phyloP scores from a whole-genome alignment of 495 filamentous ascomycete species.

The Penicillium mononematosum region DNA sequence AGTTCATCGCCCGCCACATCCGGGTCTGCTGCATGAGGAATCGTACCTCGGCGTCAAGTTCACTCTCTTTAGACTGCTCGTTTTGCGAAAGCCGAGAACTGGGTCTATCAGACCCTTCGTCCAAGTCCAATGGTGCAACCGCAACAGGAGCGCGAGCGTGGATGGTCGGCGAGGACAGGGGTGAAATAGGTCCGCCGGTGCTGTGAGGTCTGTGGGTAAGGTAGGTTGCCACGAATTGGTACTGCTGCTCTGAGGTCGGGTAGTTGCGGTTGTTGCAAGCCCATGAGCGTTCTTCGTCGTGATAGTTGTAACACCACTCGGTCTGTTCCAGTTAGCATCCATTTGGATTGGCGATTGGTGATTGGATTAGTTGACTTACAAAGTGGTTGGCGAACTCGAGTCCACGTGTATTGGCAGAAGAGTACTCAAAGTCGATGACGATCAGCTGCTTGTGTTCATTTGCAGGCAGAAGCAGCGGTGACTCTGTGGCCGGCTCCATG shows the following conservation, averaged over 20 bases:
- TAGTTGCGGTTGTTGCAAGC: constrained; percentile 66
- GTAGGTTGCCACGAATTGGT: constrained; percentile 81
- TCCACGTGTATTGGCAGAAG: constrained; percentile 81
- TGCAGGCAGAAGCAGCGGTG: constrained; percentile 80
- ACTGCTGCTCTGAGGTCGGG: constrained; percentile 78
- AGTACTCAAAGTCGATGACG: constrained; percentile 99
- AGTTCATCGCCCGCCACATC: constrained; percentile 83
- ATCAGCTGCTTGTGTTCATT: constrained; percentile 93
- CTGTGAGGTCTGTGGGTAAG: constrained; percentile 71
- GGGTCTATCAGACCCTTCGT: constrained; percentile 29
- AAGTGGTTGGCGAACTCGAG: constrained; percentile 98
- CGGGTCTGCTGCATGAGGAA: constrained; percentile 72
- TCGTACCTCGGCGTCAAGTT: constrained; percentile 60
- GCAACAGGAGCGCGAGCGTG: constrained; percentile 34
- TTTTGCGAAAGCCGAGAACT: constrained; percentile 38
- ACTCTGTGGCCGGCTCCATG: constrained; percentile 77
- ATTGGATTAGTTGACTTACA: constrained; percentile 42
- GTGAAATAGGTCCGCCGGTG: constrained; percentile 52
- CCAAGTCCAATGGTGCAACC: constrained; percentile 37
- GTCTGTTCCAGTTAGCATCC: constrained; percentile 40
- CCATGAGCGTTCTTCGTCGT: constrained; percentile 62
- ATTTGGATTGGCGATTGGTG: neutral
- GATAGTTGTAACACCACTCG: constrained; percentile 99
- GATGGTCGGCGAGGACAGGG: constrained; percentile 49
- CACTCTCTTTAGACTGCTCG: constrained; percentile 58